phyloP scores from a whole-genome alignment of 805 yeast species.

The Yamadazyma paraphyllophila region DNA sequence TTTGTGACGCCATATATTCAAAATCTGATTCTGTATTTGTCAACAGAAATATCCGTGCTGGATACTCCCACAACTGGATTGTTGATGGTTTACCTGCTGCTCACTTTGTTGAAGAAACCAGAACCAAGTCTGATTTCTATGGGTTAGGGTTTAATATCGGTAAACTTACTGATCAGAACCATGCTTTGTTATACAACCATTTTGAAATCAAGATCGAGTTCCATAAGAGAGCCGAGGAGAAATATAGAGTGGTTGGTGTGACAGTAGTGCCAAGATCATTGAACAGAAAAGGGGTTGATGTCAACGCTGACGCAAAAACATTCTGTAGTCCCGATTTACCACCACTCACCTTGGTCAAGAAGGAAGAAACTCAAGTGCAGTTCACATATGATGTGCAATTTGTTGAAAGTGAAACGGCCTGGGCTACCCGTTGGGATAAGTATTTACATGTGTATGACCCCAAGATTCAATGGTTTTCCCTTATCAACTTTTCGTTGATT shows the following conservation, averaged over 20 bases:
- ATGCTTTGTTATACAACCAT: slow-evolving; percentile 74
- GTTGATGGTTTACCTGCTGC: slow-evolving; percentile 96
- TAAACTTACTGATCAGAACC: slow-evolving; percentile 52
- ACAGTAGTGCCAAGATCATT: slow-evolving; percentile 68
- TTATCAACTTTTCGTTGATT: slow-evolving; percentile 79
- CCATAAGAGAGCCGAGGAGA: slow-evolving; percentile 66
- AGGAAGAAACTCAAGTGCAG: slow-evolving; percentile 54
- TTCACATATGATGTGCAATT: slow-evolving; percentile 86
- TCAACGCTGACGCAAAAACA: slow-evolving; percentile 23
- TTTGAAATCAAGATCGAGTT: slow-evolving; percentile 77
- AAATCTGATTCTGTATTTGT: slow-evolving; percentile 71
- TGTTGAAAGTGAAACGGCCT: slow-evolving; percentile 64
- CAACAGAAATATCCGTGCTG: slow-evolving; percentile 73
- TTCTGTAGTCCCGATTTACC: slow-evolving; percentile 30
- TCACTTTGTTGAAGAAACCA: slow-evolving; percentile 51
- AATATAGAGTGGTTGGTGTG: slow-evolving; percentile 88
- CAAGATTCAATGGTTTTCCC: slow-evolving; percentile 92
- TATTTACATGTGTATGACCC: slow-evolving; percentile 90
- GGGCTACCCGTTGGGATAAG: slow-evolving; percentile 99
- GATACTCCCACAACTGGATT: slow-evolving; percentile 88
- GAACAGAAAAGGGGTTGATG: slow-evolving; percentile 28
- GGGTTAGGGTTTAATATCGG: slow-evolving; percentile 85
- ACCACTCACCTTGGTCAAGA: slow-evolving; percentile 50
- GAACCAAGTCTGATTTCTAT: slow-evolving; percentile 62
- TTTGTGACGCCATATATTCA: slow-evolving; percentile 64